Evolutionary conservation across 2,329 filamentous ascomycete genomes (phyloP).

Genomic region (Aureobasidium sp.): DNA sequence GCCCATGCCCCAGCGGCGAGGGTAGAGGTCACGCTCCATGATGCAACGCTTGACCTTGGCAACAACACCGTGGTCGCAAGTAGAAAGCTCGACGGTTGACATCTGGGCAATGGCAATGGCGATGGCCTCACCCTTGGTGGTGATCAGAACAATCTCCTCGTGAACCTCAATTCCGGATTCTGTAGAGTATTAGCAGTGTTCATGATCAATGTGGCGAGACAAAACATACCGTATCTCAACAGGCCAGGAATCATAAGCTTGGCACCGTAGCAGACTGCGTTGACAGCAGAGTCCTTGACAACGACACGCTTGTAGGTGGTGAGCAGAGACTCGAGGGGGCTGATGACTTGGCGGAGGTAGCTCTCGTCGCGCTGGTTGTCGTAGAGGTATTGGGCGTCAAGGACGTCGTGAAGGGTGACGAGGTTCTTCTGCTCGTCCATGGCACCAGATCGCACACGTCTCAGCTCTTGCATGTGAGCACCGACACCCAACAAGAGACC

Average conservation of each 20-base stretch:
- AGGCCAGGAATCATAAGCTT: slow-evolving; percentile 98
- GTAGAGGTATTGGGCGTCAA: slow-evolving; percentile 92
- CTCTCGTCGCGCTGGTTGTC: slow-evolving; percentile 95
- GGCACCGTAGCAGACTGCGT: slow-evolving; percentile 96
- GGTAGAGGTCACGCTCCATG: slow-evolving; percentile 98
- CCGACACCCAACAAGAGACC: slow-evolving; percentile 73
- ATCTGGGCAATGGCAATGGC: slow-evolving; percentile 94
- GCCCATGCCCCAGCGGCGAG: slow-evolving; percentile 90
- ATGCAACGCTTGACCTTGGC: slow-evolving; percentile 99
- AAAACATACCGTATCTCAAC: slow-evolving; percentile 69
- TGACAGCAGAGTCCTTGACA: slow-evolving; percentile 94
- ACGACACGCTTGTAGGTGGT: slow-evolving; percentile 94
- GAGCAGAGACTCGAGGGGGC: slow-evolving; percentile 85
- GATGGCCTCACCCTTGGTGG: slow-evolving; percentile 97
- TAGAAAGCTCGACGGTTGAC: slow-evolving; percentile 94
- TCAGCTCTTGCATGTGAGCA: slow-evolving; percentile 96
- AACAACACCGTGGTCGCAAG: slow-evolving; percentile 94
- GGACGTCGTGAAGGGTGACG: slow-evolving; percentile 89
- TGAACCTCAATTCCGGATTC: slow-evolving; percentile 87
- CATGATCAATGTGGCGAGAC: slow-evolving; percentile 9
- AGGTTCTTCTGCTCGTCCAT: slow-evolving; percentile 88
- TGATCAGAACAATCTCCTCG: slow-evolving; percentile 97
- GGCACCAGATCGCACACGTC: slow-evolving; percentile 85
- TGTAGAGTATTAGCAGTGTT: slow-evolving; percentile 30
- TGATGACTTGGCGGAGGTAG: slow-evolving; percentile 84